phyloP scores from a whole-genome alignment of 331 rosid species.

The Rosa hybrid region DNA sequence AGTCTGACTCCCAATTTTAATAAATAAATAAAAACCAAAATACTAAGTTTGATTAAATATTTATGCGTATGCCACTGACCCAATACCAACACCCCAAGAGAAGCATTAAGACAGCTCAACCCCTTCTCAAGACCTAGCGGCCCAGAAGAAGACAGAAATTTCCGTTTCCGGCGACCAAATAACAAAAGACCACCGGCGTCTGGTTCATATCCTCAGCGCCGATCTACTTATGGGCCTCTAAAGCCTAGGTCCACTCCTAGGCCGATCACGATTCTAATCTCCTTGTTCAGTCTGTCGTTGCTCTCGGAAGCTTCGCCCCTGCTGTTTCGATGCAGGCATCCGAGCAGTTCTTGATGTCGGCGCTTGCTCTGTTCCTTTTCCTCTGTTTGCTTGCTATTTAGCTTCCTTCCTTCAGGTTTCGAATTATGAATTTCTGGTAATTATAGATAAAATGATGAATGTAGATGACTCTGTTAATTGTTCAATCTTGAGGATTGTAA shows the following conservation, averaged over 20 bases:
- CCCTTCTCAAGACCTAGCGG: too few species aligned
- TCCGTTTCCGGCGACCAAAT: too few species aligned
- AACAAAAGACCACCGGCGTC: too few species aligned
- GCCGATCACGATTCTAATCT: slow-evolving; percentile 47
- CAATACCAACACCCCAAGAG: too few species aligned
- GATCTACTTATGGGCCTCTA: slow-evolving; percentile 5
- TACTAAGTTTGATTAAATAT: too few species aligned
- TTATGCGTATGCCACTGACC: too few species aligned
- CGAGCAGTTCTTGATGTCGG: slow-evolving; percentile 74
- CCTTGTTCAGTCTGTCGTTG: slow-evolving; percentile 78
- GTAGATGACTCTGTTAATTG: background rate
- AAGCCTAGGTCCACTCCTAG: slow-evolving; percentile 22
- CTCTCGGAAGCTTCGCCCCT: slow-evolving; percentile 77
- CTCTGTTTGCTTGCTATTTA: background rate
- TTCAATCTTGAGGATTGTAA: background rate
- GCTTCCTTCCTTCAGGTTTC: background rate
- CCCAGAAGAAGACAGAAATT: too few species aligned
- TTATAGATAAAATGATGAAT: background rate
- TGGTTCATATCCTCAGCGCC: too few species aligned
- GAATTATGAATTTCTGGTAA: background rate
- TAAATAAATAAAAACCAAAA: too few species aligned
- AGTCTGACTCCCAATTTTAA: too few species aligned
- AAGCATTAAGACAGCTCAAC: too few species aligned
- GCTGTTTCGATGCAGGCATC: slow-evolving; percentile 49
- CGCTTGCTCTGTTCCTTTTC: slow-evolving; percentile 26